These are phyloP conservation scores for Zizania palustris DNA, from an alignment of 202 grass and related monocot genomes.

Conservation along the genomic window DNA sequence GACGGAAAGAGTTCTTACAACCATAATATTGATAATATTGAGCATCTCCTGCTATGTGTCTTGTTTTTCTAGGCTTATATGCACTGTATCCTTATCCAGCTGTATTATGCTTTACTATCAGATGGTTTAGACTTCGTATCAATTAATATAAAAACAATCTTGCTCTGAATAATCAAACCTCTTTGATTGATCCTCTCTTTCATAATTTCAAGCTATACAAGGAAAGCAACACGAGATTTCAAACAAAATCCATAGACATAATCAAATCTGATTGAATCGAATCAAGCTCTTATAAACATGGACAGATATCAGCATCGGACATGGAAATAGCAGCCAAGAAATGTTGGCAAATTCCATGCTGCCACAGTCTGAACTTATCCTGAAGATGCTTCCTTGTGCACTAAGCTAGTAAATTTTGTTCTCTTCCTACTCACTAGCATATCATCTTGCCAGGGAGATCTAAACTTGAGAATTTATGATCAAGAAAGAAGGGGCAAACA, in stretches of 20 bases:
- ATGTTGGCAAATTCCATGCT: slow-evolving; percentile 25
- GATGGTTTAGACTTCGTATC: too few relatives aligned
- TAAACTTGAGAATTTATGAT: slow-evolving; percentile 10
- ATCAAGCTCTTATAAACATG: background rate
- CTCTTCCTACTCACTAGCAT: background rate
- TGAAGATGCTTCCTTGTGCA: background rate
- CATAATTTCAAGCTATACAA: background rate
- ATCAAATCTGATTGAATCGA: background rate
- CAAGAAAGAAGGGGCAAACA: slow-evolving; percentile 1
- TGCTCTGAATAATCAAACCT: too few relatives aligned
- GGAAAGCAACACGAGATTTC: background rate
- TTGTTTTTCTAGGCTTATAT: too few relatives aligned
- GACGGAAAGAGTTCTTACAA: too few relatives aligned
- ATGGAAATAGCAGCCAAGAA: slow-evolving; percentile 36
- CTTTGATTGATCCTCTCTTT: background rate
- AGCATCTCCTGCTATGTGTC: too few relatives aligned
- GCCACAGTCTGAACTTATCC: slow-evolving; percentile 2
- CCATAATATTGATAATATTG: too few relatives aligned
- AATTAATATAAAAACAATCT: too few relatives aligned
- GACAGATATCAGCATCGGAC: slow-evolving; percentile 10
- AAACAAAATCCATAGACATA: background rate
- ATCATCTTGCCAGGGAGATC: background rate
- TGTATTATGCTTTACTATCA: too few relatives aligned
- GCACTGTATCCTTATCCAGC: too few relatives aligned
- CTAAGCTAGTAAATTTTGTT: slow-evolving; percentile 32